Percentiles rank a stretch among this genome's conserved stretches.
phyloP scores from a whole-genome alignment of 208 protist genomes.

The Leishmania aethiopica region DNA sequence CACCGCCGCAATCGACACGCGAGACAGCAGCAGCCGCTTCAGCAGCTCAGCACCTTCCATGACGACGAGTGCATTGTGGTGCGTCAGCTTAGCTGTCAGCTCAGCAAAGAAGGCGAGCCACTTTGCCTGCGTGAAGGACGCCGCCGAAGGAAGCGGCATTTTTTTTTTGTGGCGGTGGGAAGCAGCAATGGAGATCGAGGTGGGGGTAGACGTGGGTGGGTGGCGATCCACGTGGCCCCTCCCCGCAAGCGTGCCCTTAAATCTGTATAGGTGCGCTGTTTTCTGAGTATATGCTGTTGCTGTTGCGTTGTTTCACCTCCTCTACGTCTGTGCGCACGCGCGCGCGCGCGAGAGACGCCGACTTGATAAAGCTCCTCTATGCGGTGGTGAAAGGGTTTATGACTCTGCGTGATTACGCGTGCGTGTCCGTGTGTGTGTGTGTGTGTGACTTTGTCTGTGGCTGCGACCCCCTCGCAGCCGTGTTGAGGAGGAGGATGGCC shows the following conservation, averaged over 20 bases:
- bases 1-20: conserved; percentile 73
- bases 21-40: conserved; percentile 68
- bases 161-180: conserved; percentile 12
- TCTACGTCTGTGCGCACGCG: not conserved
- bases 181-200: not conserved
- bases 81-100: conserved; percentile 82
- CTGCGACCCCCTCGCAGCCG: not conserved
- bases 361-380: not conserved
- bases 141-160: conserved; percentile 60
- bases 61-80: conserved; percentile 78
- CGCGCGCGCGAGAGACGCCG: not conserved
- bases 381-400: conserved; percentile 1
- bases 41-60: conserved; percentile 81
- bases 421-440: conserved; percentile 3
- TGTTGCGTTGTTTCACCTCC: not conserved
- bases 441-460: not conserved
- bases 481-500: not conserved
- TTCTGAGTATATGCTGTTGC: not conserved
- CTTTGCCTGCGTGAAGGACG: conserved; percentile 69
- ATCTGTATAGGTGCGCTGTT: not conserved
- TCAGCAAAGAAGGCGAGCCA: conserved; percentile 90
- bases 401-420: not conserved
- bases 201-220: not conserved
- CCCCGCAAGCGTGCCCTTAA: not conserved
- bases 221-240: not conserved